Conservation (phyloP, 768 basidiomycete species). For the Suillus brevipes region DNA sequence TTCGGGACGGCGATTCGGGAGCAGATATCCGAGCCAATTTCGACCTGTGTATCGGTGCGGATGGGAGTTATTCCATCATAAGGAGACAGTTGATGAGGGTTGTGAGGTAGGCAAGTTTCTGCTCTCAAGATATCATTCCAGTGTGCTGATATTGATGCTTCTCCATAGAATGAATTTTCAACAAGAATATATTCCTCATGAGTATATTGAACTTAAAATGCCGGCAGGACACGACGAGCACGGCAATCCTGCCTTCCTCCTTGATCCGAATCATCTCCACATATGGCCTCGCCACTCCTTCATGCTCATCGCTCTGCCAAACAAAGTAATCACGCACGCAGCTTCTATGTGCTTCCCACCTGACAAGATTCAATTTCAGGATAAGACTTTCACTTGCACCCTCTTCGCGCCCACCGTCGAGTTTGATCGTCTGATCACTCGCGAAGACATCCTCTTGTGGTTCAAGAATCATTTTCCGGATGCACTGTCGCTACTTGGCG, state of each 20-base stretch:
- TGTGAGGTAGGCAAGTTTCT: constrained; percentile 51
- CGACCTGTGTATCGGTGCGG: constrained; percentile 87
- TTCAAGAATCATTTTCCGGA: constrained; percentile 87
- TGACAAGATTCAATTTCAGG: constrained; percentile 49
- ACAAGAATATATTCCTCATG: constrained; percentile 93
- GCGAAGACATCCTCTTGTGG: constrained; percentile 64
- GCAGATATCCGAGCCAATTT: constrained; percentile 53
- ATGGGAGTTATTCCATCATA: constrained; percentile 91
- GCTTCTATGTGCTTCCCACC: constrained; percentile 30
- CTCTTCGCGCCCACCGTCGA: constrained; percentile 85
- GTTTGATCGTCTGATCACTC: constrained; percentile 64
- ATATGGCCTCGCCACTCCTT: constrained; percentile 99
- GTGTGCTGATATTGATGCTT: constrained; percentile 8
- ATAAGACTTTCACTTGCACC: constrained; percentile 96
- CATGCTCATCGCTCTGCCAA: constrained; percentile 98
- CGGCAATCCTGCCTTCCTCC: constrained; percentile 69
- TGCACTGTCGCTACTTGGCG: constrained; percentile 83
- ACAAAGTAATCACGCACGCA: constrained; percentile 63
- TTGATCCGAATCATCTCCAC: constrained; percentile 95
- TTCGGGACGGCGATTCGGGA: constrained; percentile 47
- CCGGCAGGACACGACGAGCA: constrained; percentile 67
- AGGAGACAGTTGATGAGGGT: constrained; percentile 95
- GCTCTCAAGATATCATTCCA: constrained; percentile 9
- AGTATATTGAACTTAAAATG: constrained; percentile 96
- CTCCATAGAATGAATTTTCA: constrained; percentile 84